These are phyloP conservation scores for Penicillium taxi DNA, from an alignment of 495 filamentous ascomycete genomes.

Conservation along the genomic window DNA sequence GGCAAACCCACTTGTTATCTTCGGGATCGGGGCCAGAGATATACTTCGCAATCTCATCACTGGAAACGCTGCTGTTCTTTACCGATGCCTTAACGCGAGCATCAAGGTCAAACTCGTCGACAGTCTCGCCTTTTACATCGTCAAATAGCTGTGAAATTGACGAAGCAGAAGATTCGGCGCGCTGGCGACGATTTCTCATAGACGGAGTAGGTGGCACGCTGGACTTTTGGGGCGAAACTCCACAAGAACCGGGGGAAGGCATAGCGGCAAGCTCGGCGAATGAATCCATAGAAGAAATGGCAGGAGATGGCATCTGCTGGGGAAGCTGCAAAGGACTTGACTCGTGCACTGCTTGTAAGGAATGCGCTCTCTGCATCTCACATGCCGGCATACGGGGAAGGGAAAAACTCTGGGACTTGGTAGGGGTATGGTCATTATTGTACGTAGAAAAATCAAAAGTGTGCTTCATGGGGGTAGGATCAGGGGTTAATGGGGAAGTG, in stretches of 20 bases:
- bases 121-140: constrained; percentile 32
- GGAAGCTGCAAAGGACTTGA: constrained; percentile 28
- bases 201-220: constrained; percentile 24
- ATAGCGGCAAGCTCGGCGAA: constrained; percentile 42
- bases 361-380: constrained; percentile 43
- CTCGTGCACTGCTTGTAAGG: constrained; percentile 36
- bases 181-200: constrained; percentile 9
- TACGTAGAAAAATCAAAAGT: constrained; percentile 34
- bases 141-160: constrained; percentile 27
- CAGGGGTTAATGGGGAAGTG: constrained; percentile 42
- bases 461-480: constrained; percentile 40
- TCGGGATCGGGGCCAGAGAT: constrained; percentile 71
- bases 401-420: constrained; percentile 29
- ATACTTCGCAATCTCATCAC: constrained; percentile 77
- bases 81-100: constrained; percentile 43
- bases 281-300: constrained; percentile 37
- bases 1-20: constrained; percentile 75
- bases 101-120: constrained; percentile 42
- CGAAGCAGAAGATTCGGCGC: constrained; percentile 9
- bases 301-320: constrained; percentile 43
- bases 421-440: constrained; percentile 24
- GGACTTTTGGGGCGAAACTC: constrained; percentile 21
- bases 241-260: constrained; percentile 27
- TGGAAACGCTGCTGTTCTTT: constrained; percentile 69
- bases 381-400: constrained; percentile 28